These are phyloP conservation scores for Ustilaginoidea virens DNA, from an alignment of 2,329 filamentous ascomycete species.

Conservation along the genomic window DNA sequence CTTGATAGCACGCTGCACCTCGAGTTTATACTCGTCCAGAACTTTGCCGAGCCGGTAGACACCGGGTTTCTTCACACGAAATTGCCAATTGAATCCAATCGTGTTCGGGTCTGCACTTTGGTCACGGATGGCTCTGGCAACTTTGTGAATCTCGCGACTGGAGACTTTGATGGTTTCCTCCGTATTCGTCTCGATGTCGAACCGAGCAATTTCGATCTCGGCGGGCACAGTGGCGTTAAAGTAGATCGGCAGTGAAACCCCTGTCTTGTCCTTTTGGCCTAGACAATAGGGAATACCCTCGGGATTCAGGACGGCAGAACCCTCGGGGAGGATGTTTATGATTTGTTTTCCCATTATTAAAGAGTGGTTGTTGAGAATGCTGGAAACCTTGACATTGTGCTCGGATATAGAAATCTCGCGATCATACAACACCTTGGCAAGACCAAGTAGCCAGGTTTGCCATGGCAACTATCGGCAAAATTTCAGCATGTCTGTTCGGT, in stretches of 20 bases:
- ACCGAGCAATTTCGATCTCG: conserved; percentile 73
- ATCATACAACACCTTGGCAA: conserved; percentile 76
- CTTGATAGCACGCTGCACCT: conserved; percentile 62
- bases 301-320: conserved; percentile 81
- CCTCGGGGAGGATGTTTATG: conserved; percentile 93
- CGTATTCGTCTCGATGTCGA: conserved; percentile 65
- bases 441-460: conserved; percentile 53
- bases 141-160: conserved; percentile 55
- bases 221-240: conserved; percentile 90
- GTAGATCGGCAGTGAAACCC: conserved; percentile 61
- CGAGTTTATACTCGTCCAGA: conserved; percentile 83
- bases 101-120: conserved; percentile 47
- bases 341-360: conserved; percentile 94
- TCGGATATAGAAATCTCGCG: conserved; percentile 90
- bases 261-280: conserved; percentile 41
- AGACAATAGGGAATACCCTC: conserved; percentile 70
- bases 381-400: conserved; percentile 73
- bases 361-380: conserved; percentile 80
- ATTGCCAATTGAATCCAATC: conserved; percentile 51
- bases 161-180: conserved; percentile 70
- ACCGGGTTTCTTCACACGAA: conserved; percentile 70
- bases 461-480: conserved; percentile 47
- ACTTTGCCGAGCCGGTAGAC: conserved; percentile 77
- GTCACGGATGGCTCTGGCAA: conserved; percentile 53
- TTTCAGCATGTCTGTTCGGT: background rate